phyloP scores from a whole-genome alignment of 768 basidiomycete species.

The Lactarius sp. region DNA sequence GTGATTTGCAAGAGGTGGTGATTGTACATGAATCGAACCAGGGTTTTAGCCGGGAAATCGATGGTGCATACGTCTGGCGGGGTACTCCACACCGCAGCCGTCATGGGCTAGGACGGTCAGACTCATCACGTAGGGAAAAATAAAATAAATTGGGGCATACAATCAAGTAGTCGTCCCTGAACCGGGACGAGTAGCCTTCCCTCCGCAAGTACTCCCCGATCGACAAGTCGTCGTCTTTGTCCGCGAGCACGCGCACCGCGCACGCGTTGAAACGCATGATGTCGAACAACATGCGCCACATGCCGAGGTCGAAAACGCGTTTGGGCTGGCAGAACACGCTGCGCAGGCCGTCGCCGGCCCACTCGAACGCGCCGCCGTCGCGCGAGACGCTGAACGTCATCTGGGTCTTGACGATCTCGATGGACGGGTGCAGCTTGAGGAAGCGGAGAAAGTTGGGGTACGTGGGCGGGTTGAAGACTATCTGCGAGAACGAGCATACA shows the following conservation, averaged over 20 bases:
- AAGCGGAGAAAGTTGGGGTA: slow-evolving; percentile 80
- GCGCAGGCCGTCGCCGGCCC: slow-evolving; percentile 62
- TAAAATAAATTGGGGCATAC: slow-evolving; percentile 38
- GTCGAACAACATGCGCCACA: slow-evolving; percentile 73
- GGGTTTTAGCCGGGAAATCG: slow-evolving; percentile 65
- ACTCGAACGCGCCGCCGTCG: slow-evolving; percentile 65
- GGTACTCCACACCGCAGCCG: slow-evolving; percentile 76
- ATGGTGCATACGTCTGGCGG: slow-evolving; percentile 63
- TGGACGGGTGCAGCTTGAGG: slow-evolving; percentile 42
- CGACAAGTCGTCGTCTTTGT: slow-evolving; percentile 32
- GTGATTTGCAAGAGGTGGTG: slow-evolving; percentile 69
- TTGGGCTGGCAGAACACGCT: slow-evolving; percentile 64
- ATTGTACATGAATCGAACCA: slow-evolving; percentile 70
- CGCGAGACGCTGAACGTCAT: slow-evolving; percentile 80
- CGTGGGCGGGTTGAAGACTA: slow-evolving; percentile 70
- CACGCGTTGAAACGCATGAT: slow-evolving; percentile 69
- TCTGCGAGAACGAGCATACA: slow-evolving; percentile 37
- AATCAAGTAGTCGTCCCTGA: slow-evolving; percentile 70
- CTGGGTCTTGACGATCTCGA: slow-evolving; percentile 53
- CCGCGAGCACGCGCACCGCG: slow-evolving; percentile 44
- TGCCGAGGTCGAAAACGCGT: slow-evolving; percentile 55
- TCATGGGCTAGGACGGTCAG: slow-evolving; percentile 51
- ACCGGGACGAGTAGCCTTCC: slow-evolving; percentile 62
- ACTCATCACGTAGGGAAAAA: background rate
- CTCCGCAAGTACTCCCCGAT: slow-evolving; percentile 54